These are phyloP conservation scores for Nepenthes mirabilis DNA, from an alignment of 148 eudicot genomes.

Conservation along the genomic window DNA sequence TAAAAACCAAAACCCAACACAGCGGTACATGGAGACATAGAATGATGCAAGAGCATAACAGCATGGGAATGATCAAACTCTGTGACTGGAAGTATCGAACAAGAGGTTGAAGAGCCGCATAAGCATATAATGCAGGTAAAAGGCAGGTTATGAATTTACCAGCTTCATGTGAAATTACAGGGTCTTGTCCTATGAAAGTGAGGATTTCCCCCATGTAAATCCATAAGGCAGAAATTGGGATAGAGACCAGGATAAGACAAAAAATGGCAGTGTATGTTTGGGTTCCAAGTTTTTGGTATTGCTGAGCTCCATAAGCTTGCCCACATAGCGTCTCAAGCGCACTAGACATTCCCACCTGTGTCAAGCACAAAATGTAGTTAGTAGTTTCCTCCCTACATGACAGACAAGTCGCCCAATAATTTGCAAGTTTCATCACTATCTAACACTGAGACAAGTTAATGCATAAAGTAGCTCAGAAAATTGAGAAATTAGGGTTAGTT, in stretches of 20 bases:
- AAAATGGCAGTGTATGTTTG: slow-evolving; percentile 15
- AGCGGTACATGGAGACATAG: slow-evolving; percentile 11
- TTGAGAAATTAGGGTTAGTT: no score
- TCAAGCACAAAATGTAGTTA: not conserved
- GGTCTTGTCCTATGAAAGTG: slow-evolving; percentile 15
- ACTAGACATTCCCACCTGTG: slow-evolving; percentile 23
- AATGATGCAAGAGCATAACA: slow-evolving; percentile 7
- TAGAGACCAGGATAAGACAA: slow-evolving; percentile 10
- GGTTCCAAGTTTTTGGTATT: slow-evolving; percentile 17
- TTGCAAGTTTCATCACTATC: no score
- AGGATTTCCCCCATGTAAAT: slow-evolving; percentile 5
- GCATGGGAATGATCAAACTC: slow-evolving; percentile 12
- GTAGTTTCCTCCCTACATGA: not conserved
- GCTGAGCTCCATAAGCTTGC: slow-evolving; percentile 23
- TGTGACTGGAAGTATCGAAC: slow-evolving; percentile 15
- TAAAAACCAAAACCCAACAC: slow-evolving; percentile 14
- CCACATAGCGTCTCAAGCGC: slow-evolving; percentile 24
- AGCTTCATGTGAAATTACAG: slow-evolving; percentile 14
- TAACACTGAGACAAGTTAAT: no score
- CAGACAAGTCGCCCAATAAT: no score
- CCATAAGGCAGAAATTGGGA: slow-evolving; percentile 15
- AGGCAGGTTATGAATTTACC: slow-evolving; percentile 7
- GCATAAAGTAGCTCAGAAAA: no score
- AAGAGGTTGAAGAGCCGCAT: slow-evolving; percentile 15
- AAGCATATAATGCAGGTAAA: slow-evolving; percentile 15